Conservation (phyloP, 495 filamentous ascomycete species). For the Patellaria atrata region DNA sequence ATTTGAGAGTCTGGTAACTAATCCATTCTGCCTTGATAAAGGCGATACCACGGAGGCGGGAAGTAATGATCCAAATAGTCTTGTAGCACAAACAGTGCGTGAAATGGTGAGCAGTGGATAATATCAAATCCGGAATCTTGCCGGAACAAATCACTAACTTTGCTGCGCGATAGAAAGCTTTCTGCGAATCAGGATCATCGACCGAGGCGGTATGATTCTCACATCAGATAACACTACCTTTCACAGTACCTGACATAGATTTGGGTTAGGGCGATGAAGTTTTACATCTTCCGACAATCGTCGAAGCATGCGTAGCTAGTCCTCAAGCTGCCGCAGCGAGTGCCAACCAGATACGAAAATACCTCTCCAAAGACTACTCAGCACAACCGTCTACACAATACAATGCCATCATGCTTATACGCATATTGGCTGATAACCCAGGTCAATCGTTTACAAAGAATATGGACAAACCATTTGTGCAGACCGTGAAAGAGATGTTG, state of each 20-base stretch:
- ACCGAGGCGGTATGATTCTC: constrained; percentile 40
- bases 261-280: constrained; percentile 67
- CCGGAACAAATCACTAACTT: too few relatives aligned
- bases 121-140: too few relatives aligned
- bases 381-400: constrained; percentile 62
- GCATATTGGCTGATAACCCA: constrained; percentile 86
- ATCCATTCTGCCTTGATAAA: too few relatives aligned
- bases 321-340: constrained; percentile 69
- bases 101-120: too few relatives aligned
- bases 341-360: constrained; percentile 64
- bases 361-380: constrained; percentile 53
- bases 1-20: too few relatives aligned
- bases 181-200: constrained; percentile 65
- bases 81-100: too few relatives aligned
- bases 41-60: too few relatives aligned
- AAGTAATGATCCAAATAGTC: too few relatives aligned
- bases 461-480: constrained; percentile 66
- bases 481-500: constrained; percentile 61
- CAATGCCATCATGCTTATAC: constrained; percentile 90
- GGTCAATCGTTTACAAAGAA: constrained; percentile 78
- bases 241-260: constrained; percentile 1
- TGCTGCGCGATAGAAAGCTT: constrained; percentile 39
- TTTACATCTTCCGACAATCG: constrained; percentile 82
- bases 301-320: constrained; percentile 87
- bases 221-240: neutral